Base-by-base conservation (phyloP, 108 stramenopile genomes). In the Nannochloropsis salina region DNA sequence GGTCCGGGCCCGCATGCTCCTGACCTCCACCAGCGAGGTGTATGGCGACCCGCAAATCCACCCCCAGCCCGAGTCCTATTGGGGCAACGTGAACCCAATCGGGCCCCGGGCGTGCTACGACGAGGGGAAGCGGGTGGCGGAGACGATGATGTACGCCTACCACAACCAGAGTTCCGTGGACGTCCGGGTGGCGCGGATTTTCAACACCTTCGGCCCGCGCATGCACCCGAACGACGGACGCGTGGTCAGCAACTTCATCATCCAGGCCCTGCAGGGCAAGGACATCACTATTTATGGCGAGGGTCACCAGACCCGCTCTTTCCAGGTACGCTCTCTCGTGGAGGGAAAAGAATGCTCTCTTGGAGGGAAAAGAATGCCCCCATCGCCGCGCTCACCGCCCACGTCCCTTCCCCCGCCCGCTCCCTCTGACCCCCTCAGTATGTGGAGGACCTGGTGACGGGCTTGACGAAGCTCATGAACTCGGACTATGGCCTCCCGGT, bases 171-270 rank as follows among this genome's bases (percentile, higher is more conserved):
- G 51, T 0, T 41, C 42, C 22, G 95, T 98, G 61, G 96, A 97
- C 40, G 95, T 99, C 8, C 95, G 99, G 22, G 96, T 99, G 9
- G 98, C 99, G 0, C 92, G 99, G 41, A 99, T 99, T 80, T 99
- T 99, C 94, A 99, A 99, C 90, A 99, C 99, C 31, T 99, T 96
- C 86, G 99, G 99, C 15, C 97, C 97, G 9, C 88, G 96, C 15
- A 98, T 99, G 99, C 98, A 99, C 86, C 98, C 98, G 79, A 97
- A 99, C 86, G 98, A 98, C 86, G 99, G 99, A 2, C 94, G 99
- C 47, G 99, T 99, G 10, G 99, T 99, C 9, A 94, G 93, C 83
- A 99, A 99, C 91, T 74, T 74, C 61, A 74, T 74, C 6, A 74
- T 74, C 86, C 97, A 99, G 90, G 93, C 96, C 21, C 91, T 99